These are phyloP conservation scores for Thymus quinquecostatus DNA, from an alignment of 257 asterid species.

Conservation along the genomic window DNA sequence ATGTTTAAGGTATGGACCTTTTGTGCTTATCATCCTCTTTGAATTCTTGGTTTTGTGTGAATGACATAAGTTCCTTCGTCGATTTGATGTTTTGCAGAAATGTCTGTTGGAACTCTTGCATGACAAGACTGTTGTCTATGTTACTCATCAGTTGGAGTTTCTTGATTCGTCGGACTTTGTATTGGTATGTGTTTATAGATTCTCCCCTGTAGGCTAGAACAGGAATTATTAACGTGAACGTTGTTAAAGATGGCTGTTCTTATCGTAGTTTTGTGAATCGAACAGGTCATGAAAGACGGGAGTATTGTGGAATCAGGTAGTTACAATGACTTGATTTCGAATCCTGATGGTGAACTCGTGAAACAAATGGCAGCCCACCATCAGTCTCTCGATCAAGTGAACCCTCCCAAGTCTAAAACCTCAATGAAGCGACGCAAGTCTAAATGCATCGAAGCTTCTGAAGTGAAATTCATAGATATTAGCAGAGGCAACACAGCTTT, in stretches of 20 bases:
- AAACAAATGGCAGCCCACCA: constrained; percentile 69
- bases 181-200: constrained; percentile 50
- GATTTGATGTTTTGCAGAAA: constrained; percentile 50
- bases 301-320: constrained; percentile 71
- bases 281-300: constrained; percentile 78
- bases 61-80: neutral
- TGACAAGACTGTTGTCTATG: constrained; percentile 67
- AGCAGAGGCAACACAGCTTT: constrained; percentile 38
- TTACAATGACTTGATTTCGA: constrained; percentile 60
- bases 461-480: constrained; percentile 43
- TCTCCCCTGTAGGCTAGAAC: no score
- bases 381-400: constrained; percentile 59
- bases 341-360: constrained; percentile 61
- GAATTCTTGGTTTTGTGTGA: neutral
- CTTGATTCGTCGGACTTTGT: constrained; percentile 75
- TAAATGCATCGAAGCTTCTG: constrained; percentile 43
- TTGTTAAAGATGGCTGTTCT: neutral
- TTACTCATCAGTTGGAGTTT: constrained; percentile 85
- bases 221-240: neutral
- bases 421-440: constrained; percentile 30
- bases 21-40: neutral
- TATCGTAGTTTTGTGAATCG: neutral
- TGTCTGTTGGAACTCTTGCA: constrained; percentile 63
- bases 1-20: constrained; percentile 64
- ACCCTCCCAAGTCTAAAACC: constrained; percentile 34